Evolutionary conservation across 805 yeast genomes (phyloP).

Genomic region (Priceomyces castillae): DNA sequence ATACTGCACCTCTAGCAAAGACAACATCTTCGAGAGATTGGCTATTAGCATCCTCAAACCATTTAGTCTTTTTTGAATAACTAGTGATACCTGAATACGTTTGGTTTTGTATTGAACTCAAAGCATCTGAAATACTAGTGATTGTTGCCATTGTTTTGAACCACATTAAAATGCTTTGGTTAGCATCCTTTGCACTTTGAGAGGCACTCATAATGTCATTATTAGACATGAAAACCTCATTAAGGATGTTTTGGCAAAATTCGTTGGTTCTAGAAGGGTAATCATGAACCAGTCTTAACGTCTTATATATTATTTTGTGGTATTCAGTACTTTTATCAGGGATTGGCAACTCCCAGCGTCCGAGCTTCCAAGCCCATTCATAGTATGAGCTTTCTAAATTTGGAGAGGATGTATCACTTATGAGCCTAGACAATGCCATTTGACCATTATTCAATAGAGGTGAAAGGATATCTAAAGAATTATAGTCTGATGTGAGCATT

Average conservation of each 20-base stretch:
- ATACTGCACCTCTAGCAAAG: conserved; percentile 38
- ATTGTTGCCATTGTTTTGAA: conserved; percentile 28
- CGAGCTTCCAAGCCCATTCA: conserved; percentile 74
- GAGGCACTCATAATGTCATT: conserved; percentile 6
- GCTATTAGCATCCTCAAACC: conserved; percentile 40
- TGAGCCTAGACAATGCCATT: conserved; percentile 53
- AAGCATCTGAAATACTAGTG: conserved; percentile 17
- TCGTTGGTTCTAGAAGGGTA: conserved; percentile 15
- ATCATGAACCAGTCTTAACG: conserved; percentile 48
- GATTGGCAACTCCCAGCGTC: conserved; percentile 70
- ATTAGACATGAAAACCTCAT: conserved; percentile 16
- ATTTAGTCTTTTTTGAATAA: conserved; percentile 19
- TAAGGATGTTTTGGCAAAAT: conserved; percentile 19
- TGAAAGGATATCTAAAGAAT: conserved; percentile 18
- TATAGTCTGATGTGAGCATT: conserved; percentile 9
- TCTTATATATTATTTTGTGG: conserved; percentile 49
- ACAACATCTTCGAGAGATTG: conserved; percentile 42
- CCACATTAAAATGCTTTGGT: conserved; percentile 14
- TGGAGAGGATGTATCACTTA: conserved; percentile 22
- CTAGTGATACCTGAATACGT: not conserved
- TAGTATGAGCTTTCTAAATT: conserved; percentile 25
- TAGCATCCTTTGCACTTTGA: conserved; percentile 17
- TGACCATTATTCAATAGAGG: conserved; percentile 53
- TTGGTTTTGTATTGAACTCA: conserved; percentile 7
- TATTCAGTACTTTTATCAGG: conserved; percentile 35